Evolutionary conservation across 306 rosid genomes (phyloP).

Genomic region (Aeschynomene evenia): DNA sequence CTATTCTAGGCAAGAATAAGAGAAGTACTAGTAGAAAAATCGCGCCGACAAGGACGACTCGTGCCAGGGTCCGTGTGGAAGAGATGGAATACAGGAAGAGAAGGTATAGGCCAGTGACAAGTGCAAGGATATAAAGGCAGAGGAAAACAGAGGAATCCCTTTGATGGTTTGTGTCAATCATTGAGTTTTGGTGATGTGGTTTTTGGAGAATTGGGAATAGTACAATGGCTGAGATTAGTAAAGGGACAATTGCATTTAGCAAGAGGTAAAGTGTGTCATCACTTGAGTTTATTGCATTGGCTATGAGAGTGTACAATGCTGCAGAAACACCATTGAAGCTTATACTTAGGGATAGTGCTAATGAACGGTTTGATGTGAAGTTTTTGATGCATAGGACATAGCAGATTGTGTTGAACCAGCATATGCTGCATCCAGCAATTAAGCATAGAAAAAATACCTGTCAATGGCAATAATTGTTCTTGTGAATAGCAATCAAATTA

Average conservation of each 20-base stretch:
- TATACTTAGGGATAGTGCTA: constrained; percentile 64
- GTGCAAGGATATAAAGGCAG: constrained; percentile 59
- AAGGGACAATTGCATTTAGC: constrained; percentile 72
- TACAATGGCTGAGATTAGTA: constrained; percentile 43
- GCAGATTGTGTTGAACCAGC: constrained; percentile 92
- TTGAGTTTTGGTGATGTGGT: constrained; percentile 34
- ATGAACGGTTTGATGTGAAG: constrained; percentile 56
- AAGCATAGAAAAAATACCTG: constrained; percentile 76
- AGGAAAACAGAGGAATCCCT: constrained; percentile 47
- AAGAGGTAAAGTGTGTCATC: constrained; percentile 50
- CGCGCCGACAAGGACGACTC: constrained; percentile 56
- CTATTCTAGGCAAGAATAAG: constrained; percentile 47
- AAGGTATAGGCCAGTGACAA: constrained; percentile 70
- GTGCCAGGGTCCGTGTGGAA: constrained; percentile 29
- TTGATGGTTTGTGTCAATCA: constrained; percentile 16
- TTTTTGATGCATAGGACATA: constrained; percentile 63
- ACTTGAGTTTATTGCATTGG: constrained; percentile 58
- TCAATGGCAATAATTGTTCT: not conserved
- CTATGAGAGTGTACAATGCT: constrained; percentile 68
- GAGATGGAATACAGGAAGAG: constrained; percentile 51
- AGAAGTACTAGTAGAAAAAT: constrained; percentile 48
- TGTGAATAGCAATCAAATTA: not conserved
- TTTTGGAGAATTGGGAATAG: constrained; percentile 55
- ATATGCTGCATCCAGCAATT: constrained; percentile 76
- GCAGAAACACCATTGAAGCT: constrained; percentile 82